Percentiles rank a stretch among this genome's conserved stretches.
These are phyloP conservation scores for Pythium folliculosum DNA, from an alignment of 352 stramenopile species.

Conservation along the genomic window DNA sequence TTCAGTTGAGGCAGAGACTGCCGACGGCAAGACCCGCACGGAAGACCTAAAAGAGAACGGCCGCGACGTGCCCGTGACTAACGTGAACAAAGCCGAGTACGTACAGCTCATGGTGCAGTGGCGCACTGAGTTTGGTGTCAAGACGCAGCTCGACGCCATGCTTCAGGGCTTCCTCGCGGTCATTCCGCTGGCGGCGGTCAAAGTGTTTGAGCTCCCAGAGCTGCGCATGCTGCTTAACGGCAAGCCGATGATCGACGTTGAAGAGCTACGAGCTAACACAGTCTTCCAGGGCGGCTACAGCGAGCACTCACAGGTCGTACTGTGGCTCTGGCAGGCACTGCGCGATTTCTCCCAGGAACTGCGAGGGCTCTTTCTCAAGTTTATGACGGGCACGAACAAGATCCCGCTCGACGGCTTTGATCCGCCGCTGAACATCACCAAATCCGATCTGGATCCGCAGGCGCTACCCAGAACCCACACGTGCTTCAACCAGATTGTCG, in stretches of 20 bases:
- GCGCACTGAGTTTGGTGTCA: conserved; percentile 37
- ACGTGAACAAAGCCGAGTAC: conserved; percentile 61
- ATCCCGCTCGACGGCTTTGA: conserved; percentile 86
- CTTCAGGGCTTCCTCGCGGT: conserved; percentile 37
- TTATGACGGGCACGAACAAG: conserved; percentile 83
- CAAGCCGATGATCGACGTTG: conserved; percentile 72
- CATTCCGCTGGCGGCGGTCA: conserved; percentile 28
- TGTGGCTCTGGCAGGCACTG: conserved; percentile 87
- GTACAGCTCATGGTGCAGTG: conserved; percentile 46
- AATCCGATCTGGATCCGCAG: conserved; percentile 68
- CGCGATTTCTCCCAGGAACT: conserved; percentile 62
- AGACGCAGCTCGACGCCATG: conserved; percentile 43
- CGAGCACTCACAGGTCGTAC: conserved; percentile 69
- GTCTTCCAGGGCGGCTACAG: conserved; percentile 85
- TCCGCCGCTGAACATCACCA: conserved; percentile 85
- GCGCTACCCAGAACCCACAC: conserved; percentile 78
- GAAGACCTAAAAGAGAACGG: conserved; percentile 51
- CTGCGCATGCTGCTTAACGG: conserved; percentile 56
- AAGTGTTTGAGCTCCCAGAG: conserved; percentile 45
- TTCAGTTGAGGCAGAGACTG: conserved; percentile 56
- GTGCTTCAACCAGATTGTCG: conserved; percentile 90
- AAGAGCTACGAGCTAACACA: conserved; percentile 78
- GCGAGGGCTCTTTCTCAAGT: conserved; percentile 76
- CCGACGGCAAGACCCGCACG: neutral
- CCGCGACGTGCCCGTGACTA: conserved; percentile 40